Conservation (phyloP, 2,329 filamentous ascomycete genomes). For the Penicillium crustosum region DNA sequence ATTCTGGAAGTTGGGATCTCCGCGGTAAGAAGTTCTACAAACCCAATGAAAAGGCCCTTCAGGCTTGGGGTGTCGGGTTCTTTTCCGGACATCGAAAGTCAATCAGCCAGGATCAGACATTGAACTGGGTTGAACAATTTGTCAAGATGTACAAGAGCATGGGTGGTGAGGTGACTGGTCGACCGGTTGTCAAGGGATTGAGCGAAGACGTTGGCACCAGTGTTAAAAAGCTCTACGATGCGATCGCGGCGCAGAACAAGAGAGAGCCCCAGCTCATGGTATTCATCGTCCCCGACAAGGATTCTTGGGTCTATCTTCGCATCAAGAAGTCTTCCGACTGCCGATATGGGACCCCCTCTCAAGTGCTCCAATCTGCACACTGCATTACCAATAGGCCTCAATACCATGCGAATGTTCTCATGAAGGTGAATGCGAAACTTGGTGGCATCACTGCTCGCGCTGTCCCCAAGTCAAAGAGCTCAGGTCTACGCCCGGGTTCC, state of each 20-base stretch:
- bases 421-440: conserved; percentile 97
- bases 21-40: conserved; percentile 74
- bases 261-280: conserved; percentile 72
- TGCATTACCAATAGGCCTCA: conserved; percentile 70
- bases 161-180: conserved; percentile 56
- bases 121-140: conserved; percentile 62
- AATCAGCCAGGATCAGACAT: conserved; percentile 45
- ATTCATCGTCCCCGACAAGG: conserved; percentile 71
- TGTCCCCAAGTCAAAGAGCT: conserved; percentile 42
- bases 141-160: conserved; percentile 60
- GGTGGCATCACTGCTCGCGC: conserved; percentile 71
- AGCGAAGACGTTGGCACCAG: conserved; percentile 52
- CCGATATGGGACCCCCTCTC: conserved; percentile 77
- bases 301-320: conserved; percentile 71
- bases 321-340: conserved; percentile 90
- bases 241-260: conserved; percentile 40
- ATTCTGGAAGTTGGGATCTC: conserved; percentile 80
- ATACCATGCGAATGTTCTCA: conserved; percentile 88
- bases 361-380: conserved; percentile 72
- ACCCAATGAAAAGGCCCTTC: conserved; percentile 62
- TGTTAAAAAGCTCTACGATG: conserved; percentile 56
- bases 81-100: conserved; percentile 58
- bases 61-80: conserved; percentile 72
- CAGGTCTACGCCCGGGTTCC: conserved; percentile 50
- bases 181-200: conserved; percentile 48